These are phyloP conservation scores for Linum trigynum DNA, from an alignment of 345 rosid species.

Conservation along the genomic window DNA sequence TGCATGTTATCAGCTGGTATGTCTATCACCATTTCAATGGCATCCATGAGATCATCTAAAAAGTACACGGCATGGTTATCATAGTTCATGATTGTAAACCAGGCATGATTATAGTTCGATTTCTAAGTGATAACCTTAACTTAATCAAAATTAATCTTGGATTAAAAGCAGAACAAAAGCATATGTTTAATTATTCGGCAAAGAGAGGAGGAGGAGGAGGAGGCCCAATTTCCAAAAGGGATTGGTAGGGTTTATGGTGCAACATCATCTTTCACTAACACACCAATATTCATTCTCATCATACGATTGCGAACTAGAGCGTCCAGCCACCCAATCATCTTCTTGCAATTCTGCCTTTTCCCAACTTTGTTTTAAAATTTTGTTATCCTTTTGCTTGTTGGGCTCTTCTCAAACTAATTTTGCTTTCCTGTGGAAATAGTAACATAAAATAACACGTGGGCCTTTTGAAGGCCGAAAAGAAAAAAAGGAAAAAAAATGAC, in stretches of 20 bases:
- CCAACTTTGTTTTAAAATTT: too few relatives aligned
- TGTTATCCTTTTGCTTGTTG: too few relatives aligned
- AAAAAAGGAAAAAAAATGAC: constrained; percentile 21
- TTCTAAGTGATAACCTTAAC: too few relatives aligned
- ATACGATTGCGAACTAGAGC: constrained; percentile 33
- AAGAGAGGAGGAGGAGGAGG: constrained; percentile 9
- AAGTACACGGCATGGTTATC: constrained; percentile 23
- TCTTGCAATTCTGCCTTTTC: constrained; percentile 29
- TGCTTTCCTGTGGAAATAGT: not conserved
- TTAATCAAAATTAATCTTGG: too few relatives aligned
- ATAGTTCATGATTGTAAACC: constrained; percentile 17
- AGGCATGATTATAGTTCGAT: not conserved
- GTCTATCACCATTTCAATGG: too few relatives aligned
- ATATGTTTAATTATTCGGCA: too few relatives aligned
- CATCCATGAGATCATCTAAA: not conserved
- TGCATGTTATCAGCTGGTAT: too few relatives aligned
- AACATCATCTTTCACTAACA: not conserved
- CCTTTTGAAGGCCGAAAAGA: constrained; percentile 27
- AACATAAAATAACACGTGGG: constrained; percentile 24
- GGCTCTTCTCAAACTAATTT: not conserved
- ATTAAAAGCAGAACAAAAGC: too few relatives aligned
- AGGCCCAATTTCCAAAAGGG: constrained; percentile 97
- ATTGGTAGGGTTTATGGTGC: constrained; percentile 37
- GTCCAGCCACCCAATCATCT: constrained; percentile 24
- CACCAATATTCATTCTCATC: constrained; percentile 13